phyloP scores from a whole-genome alignment of 352 stramenopile genomes.

The Pythium sp. region DNA sequence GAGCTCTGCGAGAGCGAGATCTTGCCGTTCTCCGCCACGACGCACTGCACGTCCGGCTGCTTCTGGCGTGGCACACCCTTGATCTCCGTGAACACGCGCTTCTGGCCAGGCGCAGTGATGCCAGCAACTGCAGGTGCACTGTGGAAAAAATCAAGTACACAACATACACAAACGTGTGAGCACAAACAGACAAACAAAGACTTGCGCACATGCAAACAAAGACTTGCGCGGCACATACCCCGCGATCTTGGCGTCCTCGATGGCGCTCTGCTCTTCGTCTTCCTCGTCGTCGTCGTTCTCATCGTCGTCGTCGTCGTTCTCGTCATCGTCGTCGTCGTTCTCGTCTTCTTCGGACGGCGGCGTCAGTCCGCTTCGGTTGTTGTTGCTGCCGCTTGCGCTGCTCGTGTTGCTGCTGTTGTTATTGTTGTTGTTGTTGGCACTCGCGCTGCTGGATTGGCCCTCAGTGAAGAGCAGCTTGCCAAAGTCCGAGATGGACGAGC shows the following conservation, averaged over 20 bases:
- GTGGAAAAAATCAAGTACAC: background rate
- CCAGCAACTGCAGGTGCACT: conserved; percentile 4
- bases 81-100: conserved; percentile 83
- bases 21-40: conserved; percentile 36
- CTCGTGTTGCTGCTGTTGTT: conserved; percentile 6
- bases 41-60: conserved; percentile 64
- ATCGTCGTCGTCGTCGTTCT: conserved; percentile 12
- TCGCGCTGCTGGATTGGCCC: conserved; percentile 30
- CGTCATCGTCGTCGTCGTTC: conserved; percentile 18
- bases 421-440: conserved; percentile 10
- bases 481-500: conserved; percentile 84
- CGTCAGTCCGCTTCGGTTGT: conserved; percentile 6
- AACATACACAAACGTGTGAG: background rate
- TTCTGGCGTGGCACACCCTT: conserved; percentile 81
- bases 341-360: conserved; percentile 17
- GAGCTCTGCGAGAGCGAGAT: conserved; percentile 45
- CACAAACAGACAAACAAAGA: background rate
- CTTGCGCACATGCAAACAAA: background rate
- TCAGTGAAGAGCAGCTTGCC: conserved; percentile 85
- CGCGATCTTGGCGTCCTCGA: conserved; percentile 21
- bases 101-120: conserved; percentile 30
- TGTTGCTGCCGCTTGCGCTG: conserved; percentile 3
- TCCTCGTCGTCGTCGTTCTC: conserved; percentile 14
- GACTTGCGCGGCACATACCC: conserved; percentile 4
- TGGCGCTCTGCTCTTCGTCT: conserved; percentile 17